phyloP scores from a whole-genome alignment of 148 eudicot genomes.

The Vaccinium darrowii region DNA sequence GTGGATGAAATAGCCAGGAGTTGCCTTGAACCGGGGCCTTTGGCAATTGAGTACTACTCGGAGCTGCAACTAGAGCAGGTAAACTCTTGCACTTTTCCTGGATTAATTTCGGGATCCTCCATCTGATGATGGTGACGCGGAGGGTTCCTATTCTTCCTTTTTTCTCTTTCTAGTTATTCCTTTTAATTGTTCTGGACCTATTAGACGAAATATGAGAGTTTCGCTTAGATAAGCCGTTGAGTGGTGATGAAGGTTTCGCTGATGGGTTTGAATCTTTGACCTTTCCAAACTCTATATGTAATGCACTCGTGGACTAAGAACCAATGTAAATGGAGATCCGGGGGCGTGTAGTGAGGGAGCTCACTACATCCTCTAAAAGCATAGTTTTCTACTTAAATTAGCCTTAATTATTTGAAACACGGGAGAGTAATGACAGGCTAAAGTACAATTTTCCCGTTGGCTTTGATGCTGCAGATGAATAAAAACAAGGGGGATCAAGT shows the following conservation, averaged over 20 bases:
- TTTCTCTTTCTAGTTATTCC: not conserved
- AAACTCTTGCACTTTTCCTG: constrained; percentile 8
- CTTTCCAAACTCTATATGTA: not conserved
- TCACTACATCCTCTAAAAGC: not conserved
- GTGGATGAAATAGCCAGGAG: constrained; percentile 59
- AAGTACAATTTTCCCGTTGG: not conserved
- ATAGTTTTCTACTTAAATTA: not conserved
- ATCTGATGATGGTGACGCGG: too few relatives aligned
- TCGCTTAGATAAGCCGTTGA: not conserved
- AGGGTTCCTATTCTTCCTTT: not conserved
- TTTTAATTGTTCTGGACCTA: not conserved
- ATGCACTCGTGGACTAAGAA: not conserved
- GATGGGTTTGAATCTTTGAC: not conserved
- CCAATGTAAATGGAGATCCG: not conserved
- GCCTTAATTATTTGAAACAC: not conserved
- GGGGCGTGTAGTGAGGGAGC: too few relatives aligned
- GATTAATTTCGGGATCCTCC: not conserved
- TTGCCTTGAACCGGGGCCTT: constrained; percentile 34
- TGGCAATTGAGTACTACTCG: constrained; percentile 53
- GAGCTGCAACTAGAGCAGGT: constrained; percentile 23
- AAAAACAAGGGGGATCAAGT: constrained; percentile 7
- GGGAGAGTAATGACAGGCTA: not conserved
- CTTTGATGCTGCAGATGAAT: not conserved
- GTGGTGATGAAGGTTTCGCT: not conserved
- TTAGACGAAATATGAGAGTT: not conserved